Evolutionary conservation across 495 filamentous ascomycete species (phyloP).

Genomic region (Aspergillus wentii): DNA sequence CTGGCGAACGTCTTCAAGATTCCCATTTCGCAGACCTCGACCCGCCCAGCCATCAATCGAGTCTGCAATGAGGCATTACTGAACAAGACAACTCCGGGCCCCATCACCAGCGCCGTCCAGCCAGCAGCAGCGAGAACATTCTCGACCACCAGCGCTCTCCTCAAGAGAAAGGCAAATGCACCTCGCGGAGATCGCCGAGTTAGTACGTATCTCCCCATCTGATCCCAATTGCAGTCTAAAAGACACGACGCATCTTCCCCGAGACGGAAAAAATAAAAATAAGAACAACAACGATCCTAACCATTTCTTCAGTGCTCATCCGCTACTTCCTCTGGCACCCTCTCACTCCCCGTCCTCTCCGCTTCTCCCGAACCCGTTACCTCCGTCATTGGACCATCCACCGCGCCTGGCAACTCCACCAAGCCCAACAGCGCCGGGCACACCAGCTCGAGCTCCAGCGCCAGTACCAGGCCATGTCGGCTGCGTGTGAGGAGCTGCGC

Average conservation of each 20-base stretch:
- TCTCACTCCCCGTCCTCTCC: conserved; percentile 68
- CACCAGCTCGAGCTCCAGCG: conserved; percentile 62
- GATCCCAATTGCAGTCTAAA: conserved; percentile 4
- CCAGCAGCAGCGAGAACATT: conserved; percentile 25
- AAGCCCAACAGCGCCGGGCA: conserved; percentile 53
- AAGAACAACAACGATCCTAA: conserved; percentile 1
- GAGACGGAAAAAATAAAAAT: conserved; percentile 4
- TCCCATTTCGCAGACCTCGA: conserved; percentile 27
- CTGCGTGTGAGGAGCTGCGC: conserved; percentile 77
- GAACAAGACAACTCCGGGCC: conserved; percentile 16
- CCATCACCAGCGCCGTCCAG: conserved; percentile 26
- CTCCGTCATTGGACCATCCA: conserved; percentile 99
- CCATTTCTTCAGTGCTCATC: conserved; percentile 45
- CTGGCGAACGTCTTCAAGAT: conserved; percentile 43
- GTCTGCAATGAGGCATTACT: conserved; percentile 23
- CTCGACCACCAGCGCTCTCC: conserved; percentile 36
- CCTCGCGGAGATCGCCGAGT: conserved; percentile 35
- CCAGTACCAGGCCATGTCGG: conserved; percentile 73
- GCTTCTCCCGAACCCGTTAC: conserved; percentile 79
- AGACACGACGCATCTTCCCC: neutral
- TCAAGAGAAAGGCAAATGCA: conserved; percentile 25
- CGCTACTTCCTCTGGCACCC: conserved; percentile 63
- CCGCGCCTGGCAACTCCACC: conserved; percentile 80
- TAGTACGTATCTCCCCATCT: conserved; percentile 34
- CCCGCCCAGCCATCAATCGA: conserved; percentile 24